These are phyloP conservation scores for Yamadazyma trypodendri DNA, from an alignment of 1,139 yeast genomes.

Conservation along the genomic window DNA sequence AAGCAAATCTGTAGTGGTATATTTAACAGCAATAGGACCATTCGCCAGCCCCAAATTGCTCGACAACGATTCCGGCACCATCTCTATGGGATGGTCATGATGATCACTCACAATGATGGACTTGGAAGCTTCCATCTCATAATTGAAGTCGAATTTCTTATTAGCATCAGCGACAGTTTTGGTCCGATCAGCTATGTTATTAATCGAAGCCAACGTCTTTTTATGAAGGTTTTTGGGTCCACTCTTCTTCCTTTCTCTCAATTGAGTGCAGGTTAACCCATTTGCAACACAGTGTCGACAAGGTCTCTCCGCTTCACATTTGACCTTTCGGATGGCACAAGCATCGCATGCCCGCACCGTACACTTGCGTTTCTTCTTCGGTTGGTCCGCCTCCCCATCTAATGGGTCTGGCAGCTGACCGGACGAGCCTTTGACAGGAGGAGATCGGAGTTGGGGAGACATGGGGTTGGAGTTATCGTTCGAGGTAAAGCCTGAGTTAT, in stretches of 20 bases:
- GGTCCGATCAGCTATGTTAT: slow-evolving; percentile 20
- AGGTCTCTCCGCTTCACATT: slow-evolving; percentile 40
- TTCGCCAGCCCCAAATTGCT: slow-evolving; percentile 6
- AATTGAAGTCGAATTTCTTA: slow-evolving; percentile 11
- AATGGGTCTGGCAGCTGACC: not conserved
- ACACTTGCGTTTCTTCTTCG: slow-evolving; percentile 22
- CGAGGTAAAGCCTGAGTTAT: slow-evolving; percentile 1
- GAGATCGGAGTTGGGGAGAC: not conserved
- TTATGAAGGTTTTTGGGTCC: slow-evolving; percentile 44
- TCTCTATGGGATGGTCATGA: slow-evolving; percentile 18
- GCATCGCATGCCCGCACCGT: slow-evolving; percentile 43
- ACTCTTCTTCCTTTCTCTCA: slow-evolving; percentile 38
- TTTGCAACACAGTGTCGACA: slow-evolving; percentile 40
- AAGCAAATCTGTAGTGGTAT: slow-evolving; percentile 21
- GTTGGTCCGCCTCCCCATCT: slow-evolving; percentile 7
- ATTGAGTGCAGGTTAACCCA: slow-evolving; percentile 36
- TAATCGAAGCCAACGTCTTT: slow-evolving; percentile 38
- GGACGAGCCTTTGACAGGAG: not conserved
- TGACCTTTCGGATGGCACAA: slow-evolving; percentile 43
- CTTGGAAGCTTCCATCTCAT: slow-evolving; percentile 9
- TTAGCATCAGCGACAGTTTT: slow-evolving; percentile 11
- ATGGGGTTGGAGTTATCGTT: slow-evolving; percentile 1
- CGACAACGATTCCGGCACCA: slow-evolving; percentile 15
- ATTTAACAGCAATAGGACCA: slow-evolving; percentile 5
- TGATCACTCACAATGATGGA: slow-evolving; percentile 16